Base-by-base conservation (phyloP, 2,329 filamentous ascomycete genomes). In the Rhynchosporium graminicola region DNA sequence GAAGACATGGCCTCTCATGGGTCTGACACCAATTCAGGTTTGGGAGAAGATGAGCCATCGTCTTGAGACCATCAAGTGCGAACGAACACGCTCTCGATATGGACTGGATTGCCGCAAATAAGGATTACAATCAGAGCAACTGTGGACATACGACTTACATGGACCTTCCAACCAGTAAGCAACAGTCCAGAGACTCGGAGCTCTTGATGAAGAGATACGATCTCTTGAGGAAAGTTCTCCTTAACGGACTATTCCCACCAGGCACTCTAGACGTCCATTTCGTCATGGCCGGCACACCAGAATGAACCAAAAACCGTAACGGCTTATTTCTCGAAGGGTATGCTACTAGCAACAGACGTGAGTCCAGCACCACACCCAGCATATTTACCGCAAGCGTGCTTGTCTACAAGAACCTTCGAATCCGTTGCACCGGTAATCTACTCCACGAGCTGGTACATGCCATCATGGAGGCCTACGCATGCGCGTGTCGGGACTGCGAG, bases 401-500 rank as follows among this genome's bases (percentile, higher is more conserved):
- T 4, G 9, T 54, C 10, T 54, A 40, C n/a, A 36, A 54, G 15
- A 28, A 40, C n/a, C 51, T 10, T 42, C 20, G 36, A 3, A 29
- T 42, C 33, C 36, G 36, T 2, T 42, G 51, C 20, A 54, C 51
- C 4, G 10, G 36, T 4, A 54, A 28, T 29, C 36, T 54, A 10
- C 51, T 54, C n/a, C 51, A 40, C 51, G 51, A 54, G 13, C 36
- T 54, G 8, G 51, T 42, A 13, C 51, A 54, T 13, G 51, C 51
- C 3, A 5, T 54, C 3, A 1, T 54, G 51, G 51, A 54, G 12
- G 51, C 20, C 10, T 40, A 54, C 6, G 33, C 51, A 8, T 54
- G 51, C 28, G n/a, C 20, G 1, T 40, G 36, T 54, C 33, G 7
- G 20, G 8, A 10, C n/a, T 54, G 51, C 12, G n/a, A 40, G 2